Evolutionary conservation across 2,329 filamentous ascomycete species (phyloP).

Genomic region (Talaromyces sp.): DNA sequence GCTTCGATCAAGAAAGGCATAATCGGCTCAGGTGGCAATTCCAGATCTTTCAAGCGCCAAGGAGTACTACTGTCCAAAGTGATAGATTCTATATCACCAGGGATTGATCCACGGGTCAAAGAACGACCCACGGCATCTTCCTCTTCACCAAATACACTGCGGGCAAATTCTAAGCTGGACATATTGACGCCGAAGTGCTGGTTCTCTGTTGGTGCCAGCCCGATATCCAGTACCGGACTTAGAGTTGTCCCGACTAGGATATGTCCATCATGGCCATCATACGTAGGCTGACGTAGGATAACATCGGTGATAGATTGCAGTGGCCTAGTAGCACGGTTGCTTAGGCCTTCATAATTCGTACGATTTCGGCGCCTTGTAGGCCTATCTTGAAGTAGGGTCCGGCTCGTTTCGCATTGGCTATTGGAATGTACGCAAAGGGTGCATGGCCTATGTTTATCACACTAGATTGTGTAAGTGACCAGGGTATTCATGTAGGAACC

Average conservation of each 20-base stretch:
- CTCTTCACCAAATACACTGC: slow-evolving; percentile 22
- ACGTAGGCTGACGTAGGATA: neutral
- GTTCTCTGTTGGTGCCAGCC: slow-evolving; percentile 12
- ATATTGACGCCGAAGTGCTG: slow-evolving; percentile 22
- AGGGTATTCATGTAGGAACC: neutral
- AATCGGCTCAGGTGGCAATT: slow-evolving; percentile 19
- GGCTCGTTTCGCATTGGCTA: slow-evolving; percentile 21
- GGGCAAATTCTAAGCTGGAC: slow-evolving; percentile 24
- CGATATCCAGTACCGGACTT: neutral
- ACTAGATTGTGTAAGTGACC: slow-evolving; percentile 29
- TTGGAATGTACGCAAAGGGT: slow-evolving; percentile 21
- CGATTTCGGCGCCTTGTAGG: slow-evolving; percentile 8
- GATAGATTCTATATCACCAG: neutral
- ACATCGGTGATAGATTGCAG: neutral
- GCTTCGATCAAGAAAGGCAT: slow-evolving; percentile 21
- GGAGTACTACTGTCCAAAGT: slow-evolving; percentile 14
- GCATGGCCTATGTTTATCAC: slow-evolving; percentile 55
- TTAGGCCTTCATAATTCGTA: slow-evolving; percentile 3
- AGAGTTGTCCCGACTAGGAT: neutral
- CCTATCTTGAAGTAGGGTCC: slow-evolving; percentile 6
- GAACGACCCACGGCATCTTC: slow-evolving; percentile 16
- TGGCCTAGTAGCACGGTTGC: neutral
- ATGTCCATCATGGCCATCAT: neutral
- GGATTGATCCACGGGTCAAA: neutral
- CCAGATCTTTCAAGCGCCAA: slow-evolving; percentile 21